Percentiles rank a stretch among this genome's conserved stretches.
Conservation (phyloP, 1,284 basidiomycete genomes). For the Ceratorhiza oryzae-sativae region DNA sequence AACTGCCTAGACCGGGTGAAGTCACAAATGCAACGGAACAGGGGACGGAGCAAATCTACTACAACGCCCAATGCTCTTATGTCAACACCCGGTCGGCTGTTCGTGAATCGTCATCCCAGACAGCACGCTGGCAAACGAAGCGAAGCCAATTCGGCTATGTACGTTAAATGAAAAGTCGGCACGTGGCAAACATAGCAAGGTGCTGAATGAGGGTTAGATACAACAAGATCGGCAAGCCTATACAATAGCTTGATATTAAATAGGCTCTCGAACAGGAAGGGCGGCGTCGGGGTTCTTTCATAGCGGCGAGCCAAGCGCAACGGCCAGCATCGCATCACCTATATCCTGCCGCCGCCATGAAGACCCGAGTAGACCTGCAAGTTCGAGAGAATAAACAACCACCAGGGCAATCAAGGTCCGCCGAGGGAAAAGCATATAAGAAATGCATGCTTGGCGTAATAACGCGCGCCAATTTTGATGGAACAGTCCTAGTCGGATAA, state of each 20-base stretch:
- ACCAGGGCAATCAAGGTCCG: conserved; percentile 26
- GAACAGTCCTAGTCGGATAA: conserved; percentile 9
- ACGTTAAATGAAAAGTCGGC: conserved; percentile 10
- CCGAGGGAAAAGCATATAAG: neutral
- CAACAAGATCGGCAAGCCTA: conserved; percentile 19
- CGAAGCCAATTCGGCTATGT: neutral
- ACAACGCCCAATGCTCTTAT: neutral
- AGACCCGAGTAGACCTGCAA: conserved; percentile 25
- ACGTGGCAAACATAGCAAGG: neutral
- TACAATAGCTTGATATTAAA: conserved; percentile 34
- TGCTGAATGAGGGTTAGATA: conserved; percentile 23
- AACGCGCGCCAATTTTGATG: conserved; percentile 23
- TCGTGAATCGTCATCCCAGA: neutral
- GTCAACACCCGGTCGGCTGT: neutral
- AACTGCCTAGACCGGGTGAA: neutral
- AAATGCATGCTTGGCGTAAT: conserved; percentile 9
- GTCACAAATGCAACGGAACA: neutral
- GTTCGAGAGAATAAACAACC: conserved; percentile 34
- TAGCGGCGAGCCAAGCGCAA: conserved; percentile 1
- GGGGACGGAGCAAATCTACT: neutral
- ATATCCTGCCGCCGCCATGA: conserved; percentile 7
- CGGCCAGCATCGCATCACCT: conserved; percentile 15
- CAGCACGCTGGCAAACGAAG: neutral
- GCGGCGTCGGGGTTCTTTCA: neutral
- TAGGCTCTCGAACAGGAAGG: conserved; percentile 33